Evolutionary conservation across 2,329 filamentous ascomycete species (phyloP), one percentile per base, ranked within the genome.

Genomic region (Alternaria arborescens): DNA sequence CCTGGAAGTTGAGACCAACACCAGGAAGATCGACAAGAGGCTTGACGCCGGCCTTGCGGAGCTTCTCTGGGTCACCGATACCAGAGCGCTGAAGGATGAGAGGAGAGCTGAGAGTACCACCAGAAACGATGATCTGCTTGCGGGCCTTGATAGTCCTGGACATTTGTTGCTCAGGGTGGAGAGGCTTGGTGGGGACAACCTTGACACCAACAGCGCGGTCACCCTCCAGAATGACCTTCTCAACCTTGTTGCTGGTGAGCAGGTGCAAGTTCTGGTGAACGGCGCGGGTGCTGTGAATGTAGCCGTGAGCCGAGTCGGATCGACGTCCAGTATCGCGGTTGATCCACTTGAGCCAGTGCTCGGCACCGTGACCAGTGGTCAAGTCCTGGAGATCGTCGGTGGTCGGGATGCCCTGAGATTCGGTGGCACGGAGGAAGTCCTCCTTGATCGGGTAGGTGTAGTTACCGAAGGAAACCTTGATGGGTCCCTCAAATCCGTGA

Each of bases 271-370:
- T 93, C 64, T 84, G 83, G 74, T 92, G 83, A 40, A 89, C 85
- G 2, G 90, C 84, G 51, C 91, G 86, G 5, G 91, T 94, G 54
- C 89, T 88, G 78, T 94, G 91, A 61, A 94, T 83, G 68, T 94
- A 94, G 2, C 88, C 90, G 71, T 93, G 91, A 7, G 91, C 91
- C 55, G 88, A 90, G 78, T 94, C 91, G 61, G 88, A 91, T 59
- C 91, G 89, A 52, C 91, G 87, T 44, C 91, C 91, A 71, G 86
- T 87, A 77, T 87, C 77, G 16, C 76, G 85, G 72, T 94, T 93
- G 78, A 94, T 93, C 91, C 91, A 94, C 79, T 94, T 93, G 57
- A 94, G 81, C 91, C 91, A 94, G 66, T 93, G 91, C 79, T 93
- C 90, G 46, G 90, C 91, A 64, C 91, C 91, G 46, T 85, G 83